Conservation (phyloP, 2,329 filamentous ascomycete genomes). For the Aspergillus uvarum region DNA sequence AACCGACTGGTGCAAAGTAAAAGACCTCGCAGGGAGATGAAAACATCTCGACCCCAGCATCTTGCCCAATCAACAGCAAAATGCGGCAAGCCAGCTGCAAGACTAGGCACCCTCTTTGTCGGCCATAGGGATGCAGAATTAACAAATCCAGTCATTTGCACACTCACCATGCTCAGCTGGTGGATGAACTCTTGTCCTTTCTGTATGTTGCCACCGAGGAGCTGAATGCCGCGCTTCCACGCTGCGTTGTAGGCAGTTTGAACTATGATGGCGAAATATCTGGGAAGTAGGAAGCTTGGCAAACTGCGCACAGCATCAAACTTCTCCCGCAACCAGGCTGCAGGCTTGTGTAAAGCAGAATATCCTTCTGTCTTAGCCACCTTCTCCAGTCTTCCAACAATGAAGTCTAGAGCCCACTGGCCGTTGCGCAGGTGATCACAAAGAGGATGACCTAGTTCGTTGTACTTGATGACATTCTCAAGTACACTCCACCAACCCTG, state of each 20-base stretch:
- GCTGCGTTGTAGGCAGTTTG: slow-evolving; percentile 85
- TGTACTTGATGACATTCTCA: slow-evolving; percentile 78
- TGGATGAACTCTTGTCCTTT: slow-evolving; percentile 87
- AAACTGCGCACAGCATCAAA: slow-evolving; percentile 83
- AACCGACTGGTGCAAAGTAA: slow-evolving; percentile 87
- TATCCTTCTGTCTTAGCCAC: slow-evolving; percentile 65
- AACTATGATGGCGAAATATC: slow-evolving; percentile 88
- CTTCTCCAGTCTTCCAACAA: slow-evolving; percentile 72
- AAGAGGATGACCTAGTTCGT: slow-evolving; percentile 87
- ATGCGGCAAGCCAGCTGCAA: slow-evolving; percentile 91
- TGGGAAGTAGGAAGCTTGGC: slow-evolving; percentile 83
- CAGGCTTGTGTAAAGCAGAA: slow-evolving; percentile 62
- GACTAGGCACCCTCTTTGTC: slow-evolving; percentile 74
- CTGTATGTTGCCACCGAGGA: slow-evolving; percentile 75
- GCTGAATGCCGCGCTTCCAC: slow-evolving; percentile 71
- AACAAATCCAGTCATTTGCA: slow-evolving; percentile 86
- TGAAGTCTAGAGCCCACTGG: slow-evolving; percentile 90
- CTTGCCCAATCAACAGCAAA: slow-evolving; percentile 92
- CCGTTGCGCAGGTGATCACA: slow-evolving; percentile 91
- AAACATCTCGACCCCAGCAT: slow-evolving; percentile 96
- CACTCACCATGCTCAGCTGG: slow-evolving; percentile 82
- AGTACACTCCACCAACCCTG: slow-evolving; percentile 98
- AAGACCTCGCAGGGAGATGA: slow-evolving; percentile 91
- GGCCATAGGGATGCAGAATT: slow-evolving; percentile 91
- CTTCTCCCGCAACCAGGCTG: slow-evolving; percentile 76